These are phyloP conservation scores for Vicia villosa DNA, from an alignment of 306 rosid species.

Conservation along the genomic window DNA sequence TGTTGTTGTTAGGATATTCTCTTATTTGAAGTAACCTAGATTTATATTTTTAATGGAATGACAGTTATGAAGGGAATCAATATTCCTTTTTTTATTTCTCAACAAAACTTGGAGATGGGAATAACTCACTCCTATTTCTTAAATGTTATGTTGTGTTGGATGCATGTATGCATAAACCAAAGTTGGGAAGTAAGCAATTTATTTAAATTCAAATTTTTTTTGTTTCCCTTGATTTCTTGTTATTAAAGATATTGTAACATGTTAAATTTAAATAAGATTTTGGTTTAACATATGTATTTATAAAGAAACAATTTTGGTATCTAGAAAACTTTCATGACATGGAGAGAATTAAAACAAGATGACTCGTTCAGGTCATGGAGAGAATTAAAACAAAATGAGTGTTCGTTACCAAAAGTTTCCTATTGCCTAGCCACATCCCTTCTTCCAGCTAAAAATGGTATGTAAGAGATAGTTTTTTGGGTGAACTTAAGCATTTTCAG, in stretches of 20 bases:
- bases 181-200: neutral
- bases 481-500: conserved; percentile 16
- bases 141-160: conserved; percentile 1
- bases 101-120: neutral
- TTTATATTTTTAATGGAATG: conserved; percentile 8
- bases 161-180: neutral
- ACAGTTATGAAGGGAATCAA: neutral
- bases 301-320: neutral
- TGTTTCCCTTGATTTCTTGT: neutral
- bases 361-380: neutral
- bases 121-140: neutral
- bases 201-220: neutral
- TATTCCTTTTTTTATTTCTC: neutral
- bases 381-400: no score
- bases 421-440: conserved; percentile 3
- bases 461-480: neutral
- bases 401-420: neutral
- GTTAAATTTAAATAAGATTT: neutral
- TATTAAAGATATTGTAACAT: neutral
- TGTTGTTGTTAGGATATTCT: no score
- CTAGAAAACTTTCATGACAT: neutral
- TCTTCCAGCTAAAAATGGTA: neutral
- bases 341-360: neutral
- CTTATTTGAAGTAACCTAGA: no score
- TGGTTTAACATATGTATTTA: neutral